Base-by-base conservation (phyloP, 2,329 filamentous ascomycete genomes). In the Penicillium sp. region DNA sequence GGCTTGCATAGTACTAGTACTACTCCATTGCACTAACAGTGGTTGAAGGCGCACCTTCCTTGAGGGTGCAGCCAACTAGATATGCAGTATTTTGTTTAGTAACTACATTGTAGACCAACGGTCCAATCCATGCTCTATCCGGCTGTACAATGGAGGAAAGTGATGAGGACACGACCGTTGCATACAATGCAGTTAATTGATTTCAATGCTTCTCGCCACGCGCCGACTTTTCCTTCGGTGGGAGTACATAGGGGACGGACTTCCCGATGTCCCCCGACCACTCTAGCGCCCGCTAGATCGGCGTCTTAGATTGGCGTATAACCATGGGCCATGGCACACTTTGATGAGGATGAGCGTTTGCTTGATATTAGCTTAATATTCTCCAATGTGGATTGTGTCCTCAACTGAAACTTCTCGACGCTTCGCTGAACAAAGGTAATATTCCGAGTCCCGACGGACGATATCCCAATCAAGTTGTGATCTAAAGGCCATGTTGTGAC, bases 281-380 rank as follows among this genome's bases (percentile, higher is more conserved):
- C 53, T 54, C 47, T 61, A 60, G 58, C 54, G 58, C 45, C 47
- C 16, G 57, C 56, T 60, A 59, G 57, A 46, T 41, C 12, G 31
- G 31, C 30, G 28, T 40, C 51, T 25, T 57, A 61, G n/a, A n/a
- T n/a, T n/a, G n/a, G n/a, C n/a, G n/a, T n/a, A n/a, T n/a, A n/a
- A n/a, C n/a, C n/a, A n/a, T n/a, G n/a, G n/a, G n/a, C 58, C 58
- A 60, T 59, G 58, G 58, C 56, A 53, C 58, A 28, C 38, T 61
- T 58, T 61, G 45, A 58, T 61, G 52, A 59, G 43, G 57, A 61
- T 61, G 49, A 42, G 49, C 57, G 28, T 50, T 45, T 49, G n/a
- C 31, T 53, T 41, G 27, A 34, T 50, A 37, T 43, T 42, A 35
- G 16, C 34, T 22, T 38, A 28, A 50, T 33, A 48, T 39, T 50